Conservation (phyloP, 225 moss, liverwort and hornwort genomes). For the Rhytidiadelphus loreus region DNA sequence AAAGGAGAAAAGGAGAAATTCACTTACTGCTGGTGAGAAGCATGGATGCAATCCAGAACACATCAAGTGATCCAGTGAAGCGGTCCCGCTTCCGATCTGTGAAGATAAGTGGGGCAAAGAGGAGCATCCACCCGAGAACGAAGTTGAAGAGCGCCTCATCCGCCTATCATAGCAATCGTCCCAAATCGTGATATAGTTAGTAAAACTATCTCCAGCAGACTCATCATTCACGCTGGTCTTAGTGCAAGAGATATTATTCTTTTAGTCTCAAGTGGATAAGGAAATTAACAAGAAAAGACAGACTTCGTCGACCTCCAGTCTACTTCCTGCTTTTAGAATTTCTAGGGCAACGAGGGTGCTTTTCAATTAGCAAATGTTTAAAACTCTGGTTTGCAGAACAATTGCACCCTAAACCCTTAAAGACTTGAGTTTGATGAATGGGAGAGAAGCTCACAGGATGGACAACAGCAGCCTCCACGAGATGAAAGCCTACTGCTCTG, state of each 20-base stretch:
- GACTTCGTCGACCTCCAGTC: not conserved
- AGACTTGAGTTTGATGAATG: not conserved
- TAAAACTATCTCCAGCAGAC: not conserved
- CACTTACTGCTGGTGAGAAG: constrained; percentile 82
- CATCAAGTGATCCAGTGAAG: constrained; percentile 66
- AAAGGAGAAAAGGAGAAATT: not conserved
- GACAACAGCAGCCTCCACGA: constrained; percentile 57
- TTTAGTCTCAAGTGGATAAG: not conserved
- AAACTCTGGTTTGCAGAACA: not conserved
- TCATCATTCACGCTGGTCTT: not conserved
- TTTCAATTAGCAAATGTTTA: not conserved
- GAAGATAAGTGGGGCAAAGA: constrained; percentile 85
- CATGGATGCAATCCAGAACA: constrained; percentile 78
- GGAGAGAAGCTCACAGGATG: constrained; percentile 62
- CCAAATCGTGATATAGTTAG: not conserved
- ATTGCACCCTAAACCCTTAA: not conserved
- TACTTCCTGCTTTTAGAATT: not conserved
- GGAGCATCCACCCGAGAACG: constrained; percentile 75
- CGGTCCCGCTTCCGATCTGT: constrained; percentile 71
- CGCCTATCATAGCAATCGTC: constrained; percentile 21
- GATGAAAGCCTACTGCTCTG: constrained; percentile 92
- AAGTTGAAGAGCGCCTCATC: constrained; percentile 92
- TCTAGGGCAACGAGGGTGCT: not conserved
- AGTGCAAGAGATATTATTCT: not conserved
- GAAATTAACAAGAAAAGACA: not conserved